A percentile compares a stretch with the other conserved stretches of the same genome.
Conservation (phyloP, 768 basidiomycete species). For the Pholiota molesta region DNA sequence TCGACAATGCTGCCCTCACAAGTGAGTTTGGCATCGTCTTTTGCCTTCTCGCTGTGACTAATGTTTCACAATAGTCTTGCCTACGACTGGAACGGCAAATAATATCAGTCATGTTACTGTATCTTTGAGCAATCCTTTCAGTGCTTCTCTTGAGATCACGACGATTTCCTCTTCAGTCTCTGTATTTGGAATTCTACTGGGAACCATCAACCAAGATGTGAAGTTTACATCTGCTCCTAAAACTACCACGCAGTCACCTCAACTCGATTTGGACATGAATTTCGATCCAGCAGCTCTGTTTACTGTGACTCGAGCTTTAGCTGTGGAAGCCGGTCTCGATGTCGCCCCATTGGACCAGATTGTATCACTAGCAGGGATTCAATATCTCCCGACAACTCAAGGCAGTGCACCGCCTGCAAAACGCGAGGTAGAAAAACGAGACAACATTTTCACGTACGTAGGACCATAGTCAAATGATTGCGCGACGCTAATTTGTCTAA, state of each 20-base stretch:
- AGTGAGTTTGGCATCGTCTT: slow-evolving; percentile 34
- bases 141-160: slow-evolving; percentile 57
- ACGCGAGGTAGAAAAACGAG: slow-evolving; percentile 31
- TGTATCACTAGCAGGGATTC: slow-evolving; percentile 66
- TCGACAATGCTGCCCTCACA: slow-evolving; percentile 57
- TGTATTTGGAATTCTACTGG: slow-evolving; percentile 62
- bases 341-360: slow-evolving; percentile 67
- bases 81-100: slow-evolving; percentile 62
- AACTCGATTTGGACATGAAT: slow-evolving; percentile 64
- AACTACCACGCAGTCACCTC: slow-evolving; percentile 57
- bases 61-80: slow-evolving; percentile 45
- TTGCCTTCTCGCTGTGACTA: neutral
- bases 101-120: slow-evolving; percentile 71
- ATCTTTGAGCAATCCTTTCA: slow-evolving; percentile 68
- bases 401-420: slow-evolving; percentile 22
- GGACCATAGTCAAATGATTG: neutral
- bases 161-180: slow-evolving; percentile 62
- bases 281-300: slow-evolving; percentile 70
- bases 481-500: neutral
- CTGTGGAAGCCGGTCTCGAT: slow-evolving; percentile 62
- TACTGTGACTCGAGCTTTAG: slow-evolving; percentile 68
- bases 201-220: slow-evolving; percentile 56
- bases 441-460: slow-evolving; percentile 57
- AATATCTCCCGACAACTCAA: slow-evolving; percentile 51
- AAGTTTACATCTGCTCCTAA: slow-evolving; percentile 58